A percentile compares a stretch with the other conserved stretches of the same genome.
Evolutionary conservation across 1,284 basidiomycete genomes (phyloP).

Genomic region (Ganoderma meredithae): DNA sequence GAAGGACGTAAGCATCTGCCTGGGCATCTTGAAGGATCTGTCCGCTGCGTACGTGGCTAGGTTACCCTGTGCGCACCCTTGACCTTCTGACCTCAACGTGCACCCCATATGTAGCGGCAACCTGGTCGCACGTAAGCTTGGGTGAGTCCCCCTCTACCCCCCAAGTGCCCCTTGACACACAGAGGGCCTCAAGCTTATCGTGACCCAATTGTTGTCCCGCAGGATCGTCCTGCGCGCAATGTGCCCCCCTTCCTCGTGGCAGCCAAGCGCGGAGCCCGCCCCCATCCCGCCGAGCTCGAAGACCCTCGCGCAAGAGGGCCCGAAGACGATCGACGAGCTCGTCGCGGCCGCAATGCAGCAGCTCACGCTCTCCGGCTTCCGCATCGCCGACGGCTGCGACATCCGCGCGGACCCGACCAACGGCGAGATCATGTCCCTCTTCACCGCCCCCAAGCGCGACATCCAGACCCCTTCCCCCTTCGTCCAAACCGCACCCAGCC

Average conservation of each 20-base stretch:
- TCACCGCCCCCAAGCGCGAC: too few relatives aligned
- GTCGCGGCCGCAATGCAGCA: not conserved
- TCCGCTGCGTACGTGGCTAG: constrained; percentile 50
- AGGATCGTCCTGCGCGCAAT: constrained; percentile 5
- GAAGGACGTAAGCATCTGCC: constrained; percentile 69
- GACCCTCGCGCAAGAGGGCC: not conserved
- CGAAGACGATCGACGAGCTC: constrained; percentile 11
- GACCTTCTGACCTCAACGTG: constrained; percentile 23
- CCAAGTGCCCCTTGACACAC: too few relatives aligned
- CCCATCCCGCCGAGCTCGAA: not conserved
- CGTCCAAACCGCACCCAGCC: not conserved
- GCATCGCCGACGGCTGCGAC: not conserved
- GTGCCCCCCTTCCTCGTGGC: not conserved
- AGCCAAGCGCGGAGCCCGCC: not conserved
- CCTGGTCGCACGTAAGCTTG: constrained; percentile 29
- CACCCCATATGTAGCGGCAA: constrained; percentile 38
- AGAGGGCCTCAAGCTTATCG: too few relatives aligned
- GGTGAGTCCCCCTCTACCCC: constrained; percentile 53
- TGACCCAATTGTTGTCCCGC: not conserved
- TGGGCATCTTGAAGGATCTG: constrained; percentile 56
- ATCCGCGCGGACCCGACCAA: not conserved
- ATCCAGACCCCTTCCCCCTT: too few relatives aligned
- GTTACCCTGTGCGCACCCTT: rapidly evolving
- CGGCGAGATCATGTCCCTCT: not conserved
- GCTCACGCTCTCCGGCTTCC: not conserved